Conservation (phyloP, 176 grass and related monocot genomes). For the Saccharum officinarum region DNA sequence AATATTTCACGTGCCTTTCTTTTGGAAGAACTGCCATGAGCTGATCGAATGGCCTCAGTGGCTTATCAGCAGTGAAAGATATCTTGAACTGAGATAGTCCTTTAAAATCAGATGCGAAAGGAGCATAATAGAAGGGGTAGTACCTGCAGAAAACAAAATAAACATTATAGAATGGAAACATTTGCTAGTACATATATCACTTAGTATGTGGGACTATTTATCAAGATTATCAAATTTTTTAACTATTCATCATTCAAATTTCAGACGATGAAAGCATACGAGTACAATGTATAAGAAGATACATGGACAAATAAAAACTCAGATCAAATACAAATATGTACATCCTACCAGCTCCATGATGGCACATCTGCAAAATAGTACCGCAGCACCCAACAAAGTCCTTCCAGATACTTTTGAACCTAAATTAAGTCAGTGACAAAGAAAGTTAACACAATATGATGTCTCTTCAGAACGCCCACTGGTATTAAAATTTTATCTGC, state of each 20-base stretch:
- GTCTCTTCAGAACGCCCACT: background rate
- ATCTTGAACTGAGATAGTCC: conserved; percentile 44
- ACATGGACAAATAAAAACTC: background rate
- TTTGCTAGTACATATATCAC: background rate
- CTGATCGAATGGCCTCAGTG: conserved; percentile 65
- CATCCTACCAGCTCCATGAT: conserved; percentile 70
- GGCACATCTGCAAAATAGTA: conserved; percentile 57
- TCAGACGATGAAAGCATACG: background rate
- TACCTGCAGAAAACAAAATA: conserved; percentile 40
- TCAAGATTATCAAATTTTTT: background rate
- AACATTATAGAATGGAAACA: background rate
- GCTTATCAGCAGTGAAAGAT: conserved; percentile 39
- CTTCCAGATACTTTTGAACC: conserved; percentile 47
- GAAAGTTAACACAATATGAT: background rate
- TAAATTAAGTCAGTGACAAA: conserved; percentile 26
- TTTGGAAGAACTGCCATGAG: conserved; percentile 60
- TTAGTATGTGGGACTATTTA: background rate
- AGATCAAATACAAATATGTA: background rate
- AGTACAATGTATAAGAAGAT: background rate
- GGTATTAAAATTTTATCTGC: conserved; percentile 2
- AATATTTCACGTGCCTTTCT: conserved; percentile 23
- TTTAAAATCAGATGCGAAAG: conserved; percentile 63
- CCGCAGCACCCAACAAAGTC: conserved; percentile 47
- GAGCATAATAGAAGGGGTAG: conserved; percentile 59
- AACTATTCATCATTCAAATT: background rate